Percentiles rank a stretch among this genome's conserved stretches.
Evolutionary conservation across 176 grass and related monocot species (phyloP).

Genomic region (Paspalum vaginatum): DNA sequence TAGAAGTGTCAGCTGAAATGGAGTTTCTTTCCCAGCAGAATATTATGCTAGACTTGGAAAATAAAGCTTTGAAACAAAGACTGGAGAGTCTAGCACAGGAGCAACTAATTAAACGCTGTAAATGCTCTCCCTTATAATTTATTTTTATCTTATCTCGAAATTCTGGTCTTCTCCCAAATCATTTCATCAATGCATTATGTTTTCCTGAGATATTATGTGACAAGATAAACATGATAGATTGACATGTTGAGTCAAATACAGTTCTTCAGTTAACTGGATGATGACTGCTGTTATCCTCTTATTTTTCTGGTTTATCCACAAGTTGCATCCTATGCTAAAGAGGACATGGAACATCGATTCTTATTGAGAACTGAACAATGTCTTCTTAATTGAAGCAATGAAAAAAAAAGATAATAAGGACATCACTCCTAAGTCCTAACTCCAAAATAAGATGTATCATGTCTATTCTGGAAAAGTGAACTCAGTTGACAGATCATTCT

Average conservation of each 20-base stretch:
- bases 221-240: background rate
- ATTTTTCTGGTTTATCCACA: background rate
- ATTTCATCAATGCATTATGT: background rate
- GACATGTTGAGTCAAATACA: slow-evolving; percentile 1
- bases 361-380: background rate
- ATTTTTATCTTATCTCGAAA: background rate
- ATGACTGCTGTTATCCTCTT: background rate
- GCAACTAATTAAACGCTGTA: slow-evolving; percentile 92
- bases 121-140: slow-evolving; percentile 30
- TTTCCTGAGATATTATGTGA: background rate
- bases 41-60: slow-evolving; percentile 95
- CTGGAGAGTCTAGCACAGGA: slow-evolving; percentile 84
- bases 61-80: slow-evolving; percentile 90
- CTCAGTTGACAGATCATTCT: background rate
- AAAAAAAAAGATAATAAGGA: slow-evolving; percentile 15
- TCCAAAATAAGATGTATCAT: background rate
- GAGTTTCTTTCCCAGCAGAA: slow-evolving; percentile 91
- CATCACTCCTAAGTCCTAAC: background rate
- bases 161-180: slow-evolving; percentile 6
- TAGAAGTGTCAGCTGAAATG: slow-evolving; percentile 88
- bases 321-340: background rate
- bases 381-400: slow-evolving; percentile 10
- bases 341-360: background rate
- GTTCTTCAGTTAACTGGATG: slow-evolving; percentile 17
- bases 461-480: slow-evolving; percentile 11